phyloP scores from a whole-genome alignment of 305 asterid genomes.

The Fraxinus floribunda region DNA sequence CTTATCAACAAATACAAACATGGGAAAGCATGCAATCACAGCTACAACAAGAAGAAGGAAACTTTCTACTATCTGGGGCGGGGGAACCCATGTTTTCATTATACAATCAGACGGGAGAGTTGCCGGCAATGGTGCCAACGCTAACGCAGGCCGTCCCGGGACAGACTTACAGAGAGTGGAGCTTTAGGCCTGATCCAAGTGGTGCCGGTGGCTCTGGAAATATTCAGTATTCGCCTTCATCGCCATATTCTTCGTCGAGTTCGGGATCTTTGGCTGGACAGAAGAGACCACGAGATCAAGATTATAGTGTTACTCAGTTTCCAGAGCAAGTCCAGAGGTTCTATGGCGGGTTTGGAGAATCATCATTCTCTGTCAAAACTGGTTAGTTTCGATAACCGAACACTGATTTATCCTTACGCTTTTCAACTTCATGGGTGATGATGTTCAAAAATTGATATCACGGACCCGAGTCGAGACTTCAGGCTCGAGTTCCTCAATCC shows the following conservation, averaged over 20 bases:
- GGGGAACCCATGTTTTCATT: constrained; percentile 26
- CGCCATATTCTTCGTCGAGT: constrained; percentile 66
- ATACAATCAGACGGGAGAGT: constrained; percentile 37
- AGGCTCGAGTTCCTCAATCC: not conserved
- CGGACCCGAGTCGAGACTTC: no score
- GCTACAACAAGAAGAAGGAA: constrained; percentile 21
- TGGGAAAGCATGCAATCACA: constrained; percentile 3
- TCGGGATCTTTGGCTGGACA: constrained; percentile 72
- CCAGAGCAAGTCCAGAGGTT: constrained; percentile 35
- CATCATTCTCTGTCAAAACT: constrained; percentile 39
- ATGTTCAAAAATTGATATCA: not conserved
- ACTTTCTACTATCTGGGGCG: constrained; percentile 39
- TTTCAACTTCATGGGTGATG: not conserved
- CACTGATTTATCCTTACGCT: not conserved
- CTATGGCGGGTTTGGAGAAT: constrained; percentile 37
- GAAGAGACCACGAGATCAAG: constrained; percentile 67
- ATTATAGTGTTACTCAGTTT: constrained; percentile 34
- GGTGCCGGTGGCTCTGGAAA: constrained; percentile 32
- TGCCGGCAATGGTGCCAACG: constrained; percentile 73
- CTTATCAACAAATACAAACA: constrained; percentile 31
- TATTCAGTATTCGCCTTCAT: constrained; percentile 46
- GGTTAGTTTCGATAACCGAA: constrained; percentile 42
- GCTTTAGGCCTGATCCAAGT: constrained; percentile 24
- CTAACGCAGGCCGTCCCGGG: constrained; percentile 53
- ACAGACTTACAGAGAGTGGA: constrained; percentile 30